phyloP scores from a whole-genome alignment of 495 filamentous ascomycete species.

The Penicillium roqueforti region DNA sequence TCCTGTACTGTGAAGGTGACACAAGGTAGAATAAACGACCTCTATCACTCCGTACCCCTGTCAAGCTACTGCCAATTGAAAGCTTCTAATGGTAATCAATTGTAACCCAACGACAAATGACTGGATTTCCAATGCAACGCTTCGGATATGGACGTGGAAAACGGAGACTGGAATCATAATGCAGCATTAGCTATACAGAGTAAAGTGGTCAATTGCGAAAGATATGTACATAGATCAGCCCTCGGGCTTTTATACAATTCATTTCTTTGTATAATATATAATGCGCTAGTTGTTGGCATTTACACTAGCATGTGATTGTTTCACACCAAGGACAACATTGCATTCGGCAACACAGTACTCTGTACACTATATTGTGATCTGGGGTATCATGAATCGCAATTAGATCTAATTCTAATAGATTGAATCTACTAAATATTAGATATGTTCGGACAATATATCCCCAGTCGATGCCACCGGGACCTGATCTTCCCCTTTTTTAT shows the following conservation, averaged over 20 bases:
- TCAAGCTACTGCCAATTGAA: background rate
- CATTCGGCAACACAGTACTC: background rate
- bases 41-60: background rate
- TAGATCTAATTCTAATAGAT: too few species aligned
- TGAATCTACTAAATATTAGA: background rate
- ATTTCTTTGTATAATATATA: background rate
- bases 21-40: background rate
- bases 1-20: background rate
- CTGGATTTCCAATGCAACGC: background rate
- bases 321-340: background rate
- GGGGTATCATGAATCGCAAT: background rate
- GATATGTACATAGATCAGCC: background rate
- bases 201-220: background rate
- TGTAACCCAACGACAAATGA: background rate
- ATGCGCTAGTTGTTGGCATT: background rate
- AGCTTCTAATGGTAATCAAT: background rate
- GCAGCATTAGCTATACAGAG: background rate
- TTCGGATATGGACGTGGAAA: background rate
- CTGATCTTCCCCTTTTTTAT: constrained; percentile 30
- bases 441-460: background rate
- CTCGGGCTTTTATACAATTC: background rate
- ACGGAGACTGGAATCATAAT: background rate
- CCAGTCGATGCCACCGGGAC: constrained; percentile 11
- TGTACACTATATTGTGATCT: background rate
- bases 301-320: constrained; percentile 4